A percentile compares a stretch with the other conserved stretches of the same genome.
These are phyloP conservation scores for Suillus fuscotomentosus DNA, from an alignment of 768 basidiomycete species.

Conservation along the genomic window DNA sequence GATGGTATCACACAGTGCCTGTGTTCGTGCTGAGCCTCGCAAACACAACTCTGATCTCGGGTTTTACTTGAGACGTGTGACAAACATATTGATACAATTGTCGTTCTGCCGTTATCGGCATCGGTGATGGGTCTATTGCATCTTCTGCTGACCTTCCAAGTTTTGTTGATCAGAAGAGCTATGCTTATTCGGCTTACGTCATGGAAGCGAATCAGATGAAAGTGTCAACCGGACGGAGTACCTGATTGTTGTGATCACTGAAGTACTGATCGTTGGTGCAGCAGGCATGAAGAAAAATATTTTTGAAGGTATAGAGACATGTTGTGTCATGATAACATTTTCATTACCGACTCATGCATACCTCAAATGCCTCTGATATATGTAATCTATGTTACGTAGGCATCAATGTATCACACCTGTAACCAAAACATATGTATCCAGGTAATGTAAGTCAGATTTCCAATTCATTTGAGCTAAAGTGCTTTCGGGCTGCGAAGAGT, in stretches of 20 bases:
- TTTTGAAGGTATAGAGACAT: neutral
- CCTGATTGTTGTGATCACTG: too few relatives aligned
- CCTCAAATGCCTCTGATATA: neutral
- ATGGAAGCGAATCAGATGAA: slow-evolving; percentile 28
- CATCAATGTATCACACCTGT: neutral
- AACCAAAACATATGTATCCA: neutral
- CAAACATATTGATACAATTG: neutral
- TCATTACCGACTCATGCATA: neutral
- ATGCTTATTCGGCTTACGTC: slow-evolving; percentile 36
- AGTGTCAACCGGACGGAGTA: slow-evolving; percentile 8
- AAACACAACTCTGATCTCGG: slow-evolving; percentile 6
- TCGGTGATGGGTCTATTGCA: neutral
- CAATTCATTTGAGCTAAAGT: neutral
- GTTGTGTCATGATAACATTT: neutral
- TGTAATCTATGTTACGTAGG: neutral
- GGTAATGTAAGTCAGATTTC: neutral
- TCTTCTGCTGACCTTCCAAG: slow-evolving; percentile 22
- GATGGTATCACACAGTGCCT: slow-evolving; percentile 12
- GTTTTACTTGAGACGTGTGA: neutral
- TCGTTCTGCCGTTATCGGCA: slow-evolving; percentile 5
- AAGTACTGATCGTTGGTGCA: slow-evolving; percentile 12
- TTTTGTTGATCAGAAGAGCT: slow-evolving; percentile 32
- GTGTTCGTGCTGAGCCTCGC: slow-evolving; percentile 3
- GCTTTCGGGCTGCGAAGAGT: neutral
- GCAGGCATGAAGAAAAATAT: slow-evolving; percentile 12